Evolutionary conservation across 2,329 filamentous ascomycete genomes (phyloP), one percentile per base, ranked within the genome.

Genomic region (Cladophialophora carrionii): DNA sequence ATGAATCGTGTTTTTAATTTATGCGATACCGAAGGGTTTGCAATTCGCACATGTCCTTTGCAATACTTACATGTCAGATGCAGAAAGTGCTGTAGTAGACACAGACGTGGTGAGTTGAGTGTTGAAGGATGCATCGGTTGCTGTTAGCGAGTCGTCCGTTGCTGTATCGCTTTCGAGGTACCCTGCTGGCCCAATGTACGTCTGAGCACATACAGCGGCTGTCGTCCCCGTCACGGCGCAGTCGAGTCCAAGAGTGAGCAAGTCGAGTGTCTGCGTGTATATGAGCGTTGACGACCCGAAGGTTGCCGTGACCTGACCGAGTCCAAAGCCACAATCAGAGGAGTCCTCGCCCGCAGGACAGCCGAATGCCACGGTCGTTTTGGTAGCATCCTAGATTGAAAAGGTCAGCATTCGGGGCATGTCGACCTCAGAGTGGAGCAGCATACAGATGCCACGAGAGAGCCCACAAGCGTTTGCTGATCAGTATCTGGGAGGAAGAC

Each of bases 141-240:
- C 63, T 53, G 62, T 58, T 10, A 34, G 22, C 7, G 46, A 53
- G 22, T 52, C 54, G 26, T 61, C 51, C 20, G 61, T 67, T 31
- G 55, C 59, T 6, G 24, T 64, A 17, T 43, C 34, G 29, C 17
- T 56, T 8, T 65, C 41, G 52, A 64, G 31, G 43, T 48, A 31
- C 1, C 53, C 62, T 43, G 57, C 57, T 7, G 67, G 67, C 31
- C 67, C 68, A 22, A 66, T 53, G 48, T 64, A 71, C 43, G 66
- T 65, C 56, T 68, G 61, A 43, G 53, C 61, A 55, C 69, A 71
- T 2, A 41, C 59, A 14, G 64, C 69, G 20, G 66, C 63, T 26
- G 68, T 68, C 26, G 68, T 68, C 10, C 69, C 68, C 37, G 64
- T 65, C 52, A 71, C n/a, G 7, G 22, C 61, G 53, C 69, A 71